A percentile compares a stretch with the other conserved stretches of the same genome.
These are phyloP conservation scores for Moniliella sp. DNA, from an alignment of 1,284 basidiomycete genomes.

Conservation along the genomic window DNA sequence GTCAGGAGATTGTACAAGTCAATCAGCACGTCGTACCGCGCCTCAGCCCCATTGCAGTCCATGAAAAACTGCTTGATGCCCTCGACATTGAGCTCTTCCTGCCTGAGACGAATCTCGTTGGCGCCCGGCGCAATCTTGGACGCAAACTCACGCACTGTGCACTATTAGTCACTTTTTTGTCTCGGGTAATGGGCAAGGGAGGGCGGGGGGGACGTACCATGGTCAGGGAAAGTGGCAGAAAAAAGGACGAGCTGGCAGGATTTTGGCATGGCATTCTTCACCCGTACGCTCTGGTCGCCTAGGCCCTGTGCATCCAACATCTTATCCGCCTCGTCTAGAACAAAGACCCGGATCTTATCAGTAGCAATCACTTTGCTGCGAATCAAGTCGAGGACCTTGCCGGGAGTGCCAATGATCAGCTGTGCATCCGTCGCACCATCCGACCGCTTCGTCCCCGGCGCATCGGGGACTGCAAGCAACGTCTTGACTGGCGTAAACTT, in stretches of 20 bases:
- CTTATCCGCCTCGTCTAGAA: slow-evolving; percentile 93
- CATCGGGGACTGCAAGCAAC: slow-evolving; percentile 74
- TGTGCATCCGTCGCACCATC: slow-evolving; percentile 64
- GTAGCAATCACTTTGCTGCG: slow-evolving; percentile 40
- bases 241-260: slow-evolving; percentile 75
- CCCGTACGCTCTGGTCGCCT: slow-evolving; percentile 76
- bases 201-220: too few species aligned
- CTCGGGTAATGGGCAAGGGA: too few species aligned
- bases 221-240: slow-evolving; percentile 89
- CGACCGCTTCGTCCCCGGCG: slow-evolving; percentile 39
- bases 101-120: slow-evolving; percentile 86
- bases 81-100: slow-evolving; percentile 81
- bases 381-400: slow-evolving; percentile 72
- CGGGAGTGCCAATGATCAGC: slow-evolving; percentile 84
- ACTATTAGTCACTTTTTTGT: too few species aligned
- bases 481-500: slow-evolving; percentile 80
- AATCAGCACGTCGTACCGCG: slow-evolving; percentile 88
- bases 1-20: slow-evolving; percentile 72
- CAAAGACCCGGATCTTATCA: slow-evolving; percentile 65
- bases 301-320: slow-evolving; percentile 90
- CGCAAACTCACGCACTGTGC: slow-evolving; percentile 80
- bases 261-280: slow-evolving; percentile 56
- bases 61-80: slow-evolving; percentile 95
- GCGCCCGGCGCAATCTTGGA: slow-evolving; percentile 73
- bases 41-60: slow-evolving; percentile 55